Evolutionary conservation across 2,329 filamentous ascomycete genomes (phyloP), one percentile per base, ranked within the genome.

Genomic region (Aspergillus proliferans): DNA sequence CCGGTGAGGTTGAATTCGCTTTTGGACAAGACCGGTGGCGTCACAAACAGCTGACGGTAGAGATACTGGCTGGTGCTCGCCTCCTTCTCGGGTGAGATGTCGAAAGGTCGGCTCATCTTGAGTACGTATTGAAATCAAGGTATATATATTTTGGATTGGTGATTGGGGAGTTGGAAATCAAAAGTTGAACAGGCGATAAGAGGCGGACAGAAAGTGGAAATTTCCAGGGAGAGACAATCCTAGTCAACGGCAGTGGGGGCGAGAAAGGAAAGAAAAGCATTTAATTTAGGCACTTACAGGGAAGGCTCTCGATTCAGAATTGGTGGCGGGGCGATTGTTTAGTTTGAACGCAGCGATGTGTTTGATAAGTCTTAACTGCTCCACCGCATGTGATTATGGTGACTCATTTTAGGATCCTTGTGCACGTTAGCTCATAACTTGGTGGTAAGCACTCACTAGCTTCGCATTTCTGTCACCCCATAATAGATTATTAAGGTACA

Each of bases 41-140:
- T 68, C 42, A 70, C 51, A 48, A 71, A 63, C 51, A 72, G 61
- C 52, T 76, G 73, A 22, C 59, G 62, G 52, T 70, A 65, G 47
- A 76, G 50, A 26, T 33, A 33, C 30, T 33, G 30, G 30, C 30
- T 33, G 14, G 30, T 33, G 30, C 30, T 33, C 9, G 30, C 30
- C 30, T 33, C 30, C 30, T 33, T 33, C 30, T 33, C 30, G 30
- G 30, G 30, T 4, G 30, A 33, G 30, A 33, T 33, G 30, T 33
- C 30, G 30, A 33, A 33, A 33, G 30, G 30, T 6, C 30, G 30
- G 30, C 30, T 33, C 30, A 33, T 33, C 3, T 14, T 33, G 30
- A 14, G 5, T 3, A 4, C 30, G 30, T 33, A 33, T 33, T 33
- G 30, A 33, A 33, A 33, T 33, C 30, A 33, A 33, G 8, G 30